These are phyloP conservation scores for Acidomyces sp. DNA, from an alignment of 495 filamentous ascomycete species.

Conservation along the genomic window DNA sequence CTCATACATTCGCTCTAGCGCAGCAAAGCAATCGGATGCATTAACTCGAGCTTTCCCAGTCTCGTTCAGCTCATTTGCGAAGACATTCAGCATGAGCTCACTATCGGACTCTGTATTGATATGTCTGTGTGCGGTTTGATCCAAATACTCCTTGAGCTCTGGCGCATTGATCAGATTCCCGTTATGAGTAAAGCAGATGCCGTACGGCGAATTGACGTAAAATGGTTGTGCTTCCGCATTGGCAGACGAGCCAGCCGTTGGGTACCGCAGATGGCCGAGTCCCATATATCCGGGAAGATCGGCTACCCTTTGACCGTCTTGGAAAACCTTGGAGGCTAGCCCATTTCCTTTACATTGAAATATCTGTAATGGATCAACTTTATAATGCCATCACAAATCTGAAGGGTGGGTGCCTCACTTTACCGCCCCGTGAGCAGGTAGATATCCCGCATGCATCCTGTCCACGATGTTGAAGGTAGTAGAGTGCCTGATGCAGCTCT, in stretches of 20 bases:
- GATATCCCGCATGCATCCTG: conserved; percentile 84
- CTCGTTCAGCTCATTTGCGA: conserved; percentile 84
- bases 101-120: conserved; percentile 95
- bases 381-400: neutral
- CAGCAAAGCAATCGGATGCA: conserved; percentile 74
- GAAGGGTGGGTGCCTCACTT: conserved; percentile 59
- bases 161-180: conserved; percentile 93
- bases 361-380: conserved; percentile 31
- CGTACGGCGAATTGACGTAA: conserved; percentile 83
- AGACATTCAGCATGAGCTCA: conserved; percentile 90
- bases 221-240: conserved; percentile 76
- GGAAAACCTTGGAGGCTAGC: conserved; percentile 79
- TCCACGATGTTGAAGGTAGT: conserved; percentile 52
- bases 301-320: conserved; percentile 56
- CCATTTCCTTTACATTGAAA: conserved; percentile 77
- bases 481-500: conserved; percentile 80
- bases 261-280: conserved; percentile 78
- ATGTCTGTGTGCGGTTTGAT: conserved; percentile 80
- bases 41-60: conserved; percentile 96
- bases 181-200: conserved; percentile 60
- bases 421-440: conserved; percentile 62
- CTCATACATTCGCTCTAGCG: conserved; percentile 59
- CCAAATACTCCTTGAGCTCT: conserved; percentile 63
- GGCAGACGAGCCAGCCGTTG: conserved; percentile 59
- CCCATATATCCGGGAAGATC: conserved; percentile 87